These are phyloP conservation scores for Pulveroboletus ravenelii DNA, from an alignment of 768 basidiomycete genomes.

Conservation along the genomic window DNA sequence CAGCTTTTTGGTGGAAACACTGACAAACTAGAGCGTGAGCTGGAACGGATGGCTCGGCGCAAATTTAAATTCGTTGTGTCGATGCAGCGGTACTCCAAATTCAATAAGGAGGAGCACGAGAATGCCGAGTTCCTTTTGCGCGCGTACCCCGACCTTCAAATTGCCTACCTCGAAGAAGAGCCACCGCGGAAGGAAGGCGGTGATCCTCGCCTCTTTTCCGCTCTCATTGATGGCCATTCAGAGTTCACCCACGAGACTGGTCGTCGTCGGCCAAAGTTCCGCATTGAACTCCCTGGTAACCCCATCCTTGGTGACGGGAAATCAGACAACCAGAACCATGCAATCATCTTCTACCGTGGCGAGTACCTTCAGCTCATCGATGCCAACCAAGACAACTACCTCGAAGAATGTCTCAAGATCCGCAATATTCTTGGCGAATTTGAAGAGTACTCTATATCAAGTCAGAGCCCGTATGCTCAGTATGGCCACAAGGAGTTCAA, in stretches of 20 bases:
- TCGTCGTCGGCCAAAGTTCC: slow-evolving; percentile 91
- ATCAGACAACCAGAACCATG: slow-evolving; percentile 99
- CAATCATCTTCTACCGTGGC: slow-evolving; percentile 98
- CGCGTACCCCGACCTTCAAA: slow-evolving; percentile 97
- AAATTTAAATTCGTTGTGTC: slow-evolving; percentile 99
- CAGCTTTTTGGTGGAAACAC: slow-evolving; percentile 97
- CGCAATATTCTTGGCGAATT: slow-evolving; percentile 97
- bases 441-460: slow-evolving; percentile 84
- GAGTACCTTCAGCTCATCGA: slow-evolving; percentile 99
- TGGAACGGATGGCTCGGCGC: slow-evolving; percentile 95
- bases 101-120: slow-evolving; percentile 99
- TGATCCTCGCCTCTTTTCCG: slow-evolving; percentile 91
- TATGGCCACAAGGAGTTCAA: slow-evolving; percentile 88
- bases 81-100: slow-evolving; percentile 99
- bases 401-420: slow-evolving; percentile 99
- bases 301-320: slow-evolving; percentile 99
- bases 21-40: slow-evolving; percentile 91
- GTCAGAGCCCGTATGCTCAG: slow-evolving; percentile 87
- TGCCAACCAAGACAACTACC: slow-evolving; percentile 99
- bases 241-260: slow-evolving; percentile 90
- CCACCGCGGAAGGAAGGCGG: slow-evolving; percentile 90
- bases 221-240: slow-evolving; percentile 96
- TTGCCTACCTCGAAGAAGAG: slow-evolving; percentile 98
- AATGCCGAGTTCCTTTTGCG: slow-evolving; percentile 97
- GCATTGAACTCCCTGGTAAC: slow-evolving; percentile 97